Evolutionary conservation across 1,284 basidiomycete genomes (phyloP).

Genomic region (Irpex lacteus): DNA sequence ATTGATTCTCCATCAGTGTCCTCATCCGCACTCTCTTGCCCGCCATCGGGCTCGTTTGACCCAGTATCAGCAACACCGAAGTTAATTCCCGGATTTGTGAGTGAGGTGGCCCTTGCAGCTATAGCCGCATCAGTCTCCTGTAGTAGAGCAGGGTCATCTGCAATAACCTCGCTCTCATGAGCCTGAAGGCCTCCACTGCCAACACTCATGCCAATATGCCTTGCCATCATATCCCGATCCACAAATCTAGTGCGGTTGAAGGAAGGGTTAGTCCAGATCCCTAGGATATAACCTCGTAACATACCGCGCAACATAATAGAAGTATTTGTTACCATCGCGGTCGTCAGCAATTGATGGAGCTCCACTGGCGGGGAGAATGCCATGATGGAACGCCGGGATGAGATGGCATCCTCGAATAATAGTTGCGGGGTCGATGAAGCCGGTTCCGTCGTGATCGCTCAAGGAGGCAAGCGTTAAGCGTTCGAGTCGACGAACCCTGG

Average conservation of each 20-base stretch:
- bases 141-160: background rate
- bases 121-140: background rate
- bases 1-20: too few relatives aligned
- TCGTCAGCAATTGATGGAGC: background rate
- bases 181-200: background rate
- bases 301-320: background rate
- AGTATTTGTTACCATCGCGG: background rate
- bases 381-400: background rate
- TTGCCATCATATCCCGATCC: background rate
- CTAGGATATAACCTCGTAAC: too few relatives aligned
- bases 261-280: too few relatives aligned
- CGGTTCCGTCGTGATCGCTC: background rate
- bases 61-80: too few relatives aligned
- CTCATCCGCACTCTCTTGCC: too few relatives aligned
- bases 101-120: too few relatives aligned
- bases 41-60: too few relatives aligned
- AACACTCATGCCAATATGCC: background rate
- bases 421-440: background rate
- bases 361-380: background rate
- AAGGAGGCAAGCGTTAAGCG: background rate
- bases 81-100: too few relatives aligned
- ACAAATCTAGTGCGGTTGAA: background rate
- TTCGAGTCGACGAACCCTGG: background rate
- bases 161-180: background rate
- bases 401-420: background rate